Evolutionary conservation across 352 stramenopile genomes (phyloP).

Genomic region (Phytophthora fragariaefolia): DNA sequence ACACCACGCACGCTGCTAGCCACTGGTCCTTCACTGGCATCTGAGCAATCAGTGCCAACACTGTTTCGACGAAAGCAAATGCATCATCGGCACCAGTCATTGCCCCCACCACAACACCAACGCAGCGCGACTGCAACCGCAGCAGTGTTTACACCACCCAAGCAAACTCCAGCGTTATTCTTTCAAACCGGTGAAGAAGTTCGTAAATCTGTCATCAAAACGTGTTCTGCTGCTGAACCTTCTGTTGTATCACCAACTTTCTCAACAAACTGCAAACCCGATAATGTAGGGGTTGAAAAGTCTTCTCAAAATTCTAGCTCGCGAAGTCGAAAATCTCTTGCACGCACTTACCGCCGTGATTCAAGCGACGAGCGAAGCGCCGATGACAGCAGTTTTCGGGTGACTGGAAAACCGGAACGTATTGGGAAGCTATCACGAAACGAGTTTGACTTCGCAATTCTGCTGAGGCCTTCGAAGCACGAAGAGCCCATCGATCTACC

Average conservation of each 20-base stretch:
- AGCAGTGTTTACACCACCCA: constrained; percentile 8
- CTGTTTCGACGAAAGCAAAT: constrained; percentile 28
- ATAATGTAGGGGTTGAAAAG: neutral
- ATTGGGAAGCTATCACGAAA: constrained; percentile 70
- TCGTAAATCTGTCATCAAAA: constrained; percentile 19
- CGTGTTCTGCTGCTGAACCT: constrained; percentile 16
- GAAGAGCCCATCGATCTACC: constrained; percentile 62
- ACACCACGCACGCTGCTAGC: neutral
- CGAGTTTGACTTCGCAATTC: constrained; percentile 87
- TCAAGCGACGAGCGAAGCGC: constrained; percentile 24
- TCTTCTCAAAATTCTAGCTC: neutral
- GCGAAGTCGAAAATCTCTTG: constrained; percentile 5
- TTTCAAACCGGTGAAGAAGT: constrained; percentile 29
- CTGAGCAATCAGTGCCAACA: constrained; percentile 14
- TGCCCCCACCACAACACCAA: constrained; percentile 17
- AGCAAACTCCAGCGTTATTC: constrained; percentile 31
- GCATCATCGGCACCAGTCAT: constrained; percentile 24
- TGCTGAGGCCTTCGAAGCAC: constrained; percentile 77
- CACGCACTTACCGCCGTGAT: neutral
- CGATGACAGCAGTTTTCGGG: constrained; percentile 17
- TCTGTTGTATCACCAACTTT: constrained; percentile 15
- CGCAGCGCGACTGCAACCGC: constrained; percentile 1
- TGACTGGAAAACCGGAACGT: constrained; percentile 34
- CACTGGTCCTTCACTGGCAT: neutral
- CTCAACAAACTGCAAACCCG: neutral